A percentile compares a stretch with the other conserved stretches of the same genome.
Conservation (phyloP, 306 rosid species). For the Pyrus bretschneideri region DNA sequence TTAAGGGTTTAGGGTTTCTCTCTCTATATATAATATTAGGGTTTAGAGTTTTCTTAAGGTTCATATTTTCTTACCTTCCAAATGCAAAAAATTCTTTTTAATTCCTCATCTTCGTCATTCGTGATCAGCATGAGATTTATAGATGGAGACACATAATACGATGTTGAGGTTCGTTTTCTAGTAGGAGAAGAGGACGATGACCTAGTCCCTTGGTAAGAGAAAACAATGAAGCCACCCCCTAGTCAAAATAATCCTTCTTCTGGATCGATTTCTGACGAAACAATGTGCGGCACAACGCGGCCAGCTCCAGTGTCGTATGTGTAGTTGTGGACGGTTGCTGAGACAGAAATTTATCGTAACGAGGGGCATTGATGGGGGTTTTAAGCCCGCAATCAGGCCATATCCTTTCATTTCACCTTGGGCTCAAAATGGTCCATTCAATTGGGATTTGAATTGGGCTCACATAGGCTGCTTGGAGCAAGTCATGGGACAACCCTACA, state of each 20-base stretch:
- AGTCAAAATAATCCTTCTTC: conserved; percentile 1
- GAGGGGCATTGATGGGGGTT: background rate
- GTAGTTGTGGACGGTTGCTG: no score
- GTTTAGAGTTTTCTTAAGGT: background rate
- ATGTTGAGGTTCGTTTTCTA: background rate
- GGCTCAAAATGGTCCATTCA: background rate
- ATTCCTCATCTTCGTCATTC: background rate
- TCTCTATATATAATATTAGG: no score
- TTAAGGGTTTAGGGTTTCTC: no score
- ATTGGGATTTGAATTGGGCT: background rate
- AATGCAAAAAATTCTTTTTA: background rate
- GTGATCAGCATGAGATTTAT: background rate
- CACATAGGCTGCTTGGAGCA: background rate
- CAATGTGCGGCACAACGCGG: background rate
- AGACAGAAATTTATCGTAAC: background rate
- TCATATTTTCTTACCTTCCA: conserved; percentile 11
- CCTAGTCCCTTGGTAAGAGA: background rate
- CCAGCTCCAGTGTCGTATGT: no score
- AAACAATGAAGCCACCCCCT: background rate
- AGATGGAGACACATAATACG: background rate
- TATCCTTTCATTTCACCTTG: background rate
- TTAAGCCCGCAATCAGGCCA: background rate
- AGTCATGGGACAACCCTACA: background rate
- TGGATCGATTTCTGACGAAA: background rate
- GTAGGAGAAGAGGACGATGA: background rate